A percentile compares a stretch with the other conserved stretches of the same genome.
Evolutionary conservation across 2,329 filamentous ascomycete species (phyloP).

Genomic region (Zymoseptoria pseudotritici): DNA sequence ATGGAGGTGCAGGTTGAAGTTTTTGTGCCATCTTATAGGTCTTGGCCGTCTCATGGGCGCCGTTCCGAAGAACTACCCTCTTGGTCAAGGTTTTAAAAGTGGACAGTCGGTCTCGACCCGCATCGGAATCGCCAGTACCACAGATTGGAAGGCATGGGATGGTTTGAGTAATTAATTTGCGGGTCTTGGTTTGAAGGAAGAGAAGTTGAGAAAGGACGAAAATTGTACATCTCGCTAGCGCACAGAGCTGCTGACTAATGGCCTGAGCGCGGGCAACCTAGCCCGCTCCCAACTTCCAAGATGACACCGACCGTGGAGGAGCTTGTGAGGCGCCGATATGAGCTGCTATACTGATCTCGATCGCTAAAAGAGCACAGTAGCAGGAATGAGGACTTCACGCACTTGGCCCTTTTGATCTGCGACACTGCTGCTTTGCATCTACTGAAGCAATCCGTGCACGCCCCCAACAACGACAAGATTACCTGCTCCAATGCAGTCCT

Average conservation of each 20-base stretch:
- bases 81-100: slow-evolving; percentile 78
- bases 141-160: slow-evolving; percentile 1
- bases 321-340: too few relatives aligned
- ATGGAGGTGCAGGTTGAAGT: not conserved
- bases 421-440: too few relatives aligned
- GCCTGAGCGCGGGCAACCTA: not conserved
- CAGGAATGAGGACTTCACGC: too few relatives aligned
- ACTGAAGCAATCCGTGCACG: too few relatives aligned
- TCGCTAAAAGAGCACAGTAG: too few relatives aligned
- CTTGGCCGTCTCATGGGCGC: slow-evolving; percentile 61
- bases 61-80: slow-evolving; percentile 52
- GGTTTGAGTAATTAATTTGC: slow-evolving; percentile 1
- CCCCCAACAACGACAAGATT: too few relatives aligned
- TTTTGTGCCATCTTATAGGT: slow-evolving; percentile 57
- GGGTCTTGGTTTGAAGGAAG: not conserved
- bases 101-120: slow-evolving; percentile 63
- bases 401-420: too few relatives aligned
- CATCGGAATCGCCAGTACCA: slow-evolving; percentile 60
- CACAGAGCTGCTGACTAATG: not conserved
- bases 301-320: too few relatives aligned
- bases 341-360: too few relatives aligned
- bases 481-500: too few relatives aligned
- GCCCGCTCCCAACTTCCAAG: too few relatives aligned
- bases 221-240: not conserved
- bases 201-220: not conserved